Conservation (phyloP, 352 stramenopile genomes). For the Phytophthora litchii region DNA sequence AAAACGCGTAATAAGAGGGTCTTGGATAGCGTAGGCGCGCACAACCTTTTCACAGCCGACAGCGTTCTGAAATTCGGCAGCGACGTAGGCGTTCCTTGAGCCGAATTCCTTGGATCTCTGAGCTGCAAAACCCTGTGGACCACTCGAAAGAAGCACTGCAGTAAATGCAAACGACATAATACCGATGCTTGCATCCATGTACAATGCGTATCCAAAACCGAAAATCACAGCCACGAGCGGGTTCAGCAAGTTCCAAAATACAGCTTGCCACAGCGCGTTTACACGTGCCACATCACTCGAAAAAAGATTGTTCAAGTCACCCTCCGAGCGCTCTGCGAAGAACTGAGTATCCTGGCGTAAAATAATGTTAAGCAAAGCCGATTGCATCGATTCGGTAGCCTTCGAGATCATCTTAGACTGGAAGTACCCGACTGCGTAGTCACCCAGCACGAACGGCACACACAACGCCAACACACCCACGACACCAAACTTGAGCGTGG, state of each 20-base stretch:
- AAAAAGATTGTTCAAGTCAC: constrained; percentile 90
- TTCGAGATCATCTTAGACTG: constrained; percentile 92
- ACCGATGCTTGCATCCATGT: constrained; percentile 82
- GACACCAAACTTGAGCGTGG: constrained; percentile 70
- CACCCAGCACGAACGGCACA: constrained; percentile 85
- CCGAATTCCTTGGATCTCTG: constrained; percentile 88
- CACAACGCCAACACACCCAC: constrained; percentile 76
- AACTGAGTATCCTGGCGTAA: constrained; percentile 81
- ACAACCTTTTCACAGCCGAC: constrained; percentile 89
- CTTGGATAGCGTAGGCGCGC: constrained; percentile 84
- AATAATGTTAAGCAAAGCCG: constrained; percentile 77
- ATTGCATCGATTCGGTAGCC: constrained; percentile 81
- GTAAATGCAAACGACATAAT: constrained; percentile 88
- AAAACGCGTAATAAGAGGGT: constrained; percentile 77
- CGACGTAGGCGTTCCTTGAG: constrained; percentile 88
- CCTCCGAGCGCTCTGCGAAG: constrained; percentile 85
- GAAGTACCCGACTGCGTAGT: constrained; percentile 89
- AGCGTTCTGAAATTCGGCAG: constrained; percentile 88
- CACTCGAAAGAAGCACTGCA: constrained; percentile 78
- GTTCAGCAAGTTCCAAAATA: constrained; percentile 91
- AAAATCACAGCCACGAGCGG: constrained; percentile 80
- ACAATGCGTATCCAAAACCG: constrained; percentile 84
- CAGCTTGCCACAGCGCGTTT: constrained; percentile 85
- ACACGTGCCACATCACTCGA: constrained; percentile 87
- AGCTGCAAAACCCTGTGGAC: constrained; percentile 81